Conservation (phyloP, 805 yeast species). For the Sungouiozyma intestinalis region DNA sequence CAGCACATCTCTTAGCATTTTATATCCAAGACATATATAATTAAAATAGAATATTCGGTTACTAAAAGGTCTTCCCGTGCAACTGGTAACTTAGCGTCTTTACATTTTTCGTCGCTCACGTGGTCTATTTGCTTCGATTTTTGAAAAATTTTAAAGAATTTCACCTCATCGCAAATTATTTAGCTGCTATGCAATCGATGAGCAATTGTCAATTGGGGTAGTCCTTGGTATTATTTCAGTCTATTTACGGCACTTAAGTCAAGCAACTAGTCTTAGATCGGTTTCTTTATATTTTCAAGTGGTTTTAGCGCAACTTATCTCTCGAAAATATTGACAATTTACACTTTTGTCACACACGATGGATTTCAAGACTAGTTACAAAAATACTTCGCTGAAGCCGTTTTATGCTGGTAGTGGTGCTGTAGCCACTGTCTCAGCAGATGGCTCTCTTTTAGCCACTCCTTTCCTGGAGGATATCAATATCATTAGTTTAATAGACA, state of each 20-base stretch:
- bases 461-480: conserved; percentile 70
- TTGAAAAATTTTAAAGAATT: conserved; percentile 4
- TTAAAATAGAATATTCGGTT: background rate
- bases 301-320: background rate
- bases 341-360: conserved; percentile 5
- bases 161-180: conserved; percentile 6
- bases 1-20: conserved; percentile 1
- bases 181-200: too few relatives aligned
- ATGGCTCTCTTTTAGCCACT: conserved; percentile 61
- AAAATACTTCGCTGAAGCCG: conserved; percentile 49
- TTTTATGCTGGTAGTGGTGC: conserved; percentile 76
- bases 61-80: background rate
- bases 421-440: conserved; percentile 54
- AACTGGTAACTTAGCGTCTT: background rate
- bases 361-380: conserved; percentile 28
- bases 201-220: too few relatives aligned
- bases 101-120: background rate
- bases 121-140: background rate
- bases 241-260: too few relatives aligned
- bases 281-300: background rate
- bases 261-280: background rate
- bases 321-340: background rate
- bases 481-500: conserved; percentile 49
- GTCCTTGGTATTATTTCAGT: too few relatives aligned
- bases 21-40: background rate